Evolutionary conservation across 2,329 filamentous ascomycete species (phyloP).

Genomic region (Aquanectria penicillioides): DNA sequence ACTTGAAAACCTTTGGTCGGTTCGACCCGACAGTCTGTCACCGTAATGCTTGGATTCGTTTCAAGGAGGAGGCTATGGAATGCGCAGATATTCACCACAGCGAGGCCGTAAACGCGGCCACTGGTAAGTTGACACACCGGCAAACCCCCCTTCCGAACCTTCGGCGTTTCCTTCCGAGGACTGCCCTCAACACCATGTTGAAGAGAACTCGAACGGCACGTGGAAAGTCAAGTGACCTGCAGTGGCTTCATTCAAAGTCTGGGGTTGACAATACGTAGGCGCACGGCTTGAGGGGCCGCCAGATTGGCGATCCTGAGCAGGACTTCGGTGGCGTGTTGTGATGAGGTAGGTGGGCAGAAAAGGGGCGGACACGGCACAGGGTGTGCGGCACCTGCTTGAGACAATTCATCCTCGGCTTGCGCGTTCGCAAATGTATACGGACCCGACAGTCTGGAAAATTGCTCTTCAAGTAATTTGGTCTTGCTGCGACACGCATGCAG

Average conservation of each 20-base stretch:
- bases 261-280: conserved; percentile 26
- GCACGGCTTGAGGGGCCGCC: conserved; percentile 33
- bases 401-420: conserved; percentile 37
- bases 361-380: conserved; percentile 21
- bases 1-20: conserved; percentile 12
- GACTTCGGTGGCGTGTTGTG: conserved; percentile 25
- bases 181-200: neutral
- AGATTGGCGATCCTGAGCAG: conserved; percentile 37
- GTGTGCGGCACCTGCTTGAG: conserved; percentile 22
- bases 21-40: conserved; percentile 27
- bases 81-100: conserved; percentile 19
- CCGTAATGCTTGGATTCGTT: conserved; percentile 18
- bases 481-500: conserved; percentile 38
- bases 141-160: neutral
- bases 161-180: neutral
- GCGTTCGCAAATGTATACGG: conserved; percentile 37
- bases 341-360: conserved; percentile 27
- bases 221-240: conserved; percentile 35
- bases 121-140: conserved; percentile 13
- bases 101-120: conserved; percentile 29
- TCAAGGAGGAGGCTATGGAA: conserved; percentile 24
- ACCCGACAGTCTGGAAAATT: conserved; percentile 51
- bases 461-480: conserved; percentile 45
- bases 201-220: conserved; percentile 15
- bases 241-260: conserved; percentile 29